Base-by-base conservation (phyloP, 768 basidiomycete genomes). In the Podaxis rugospora region DNA sequence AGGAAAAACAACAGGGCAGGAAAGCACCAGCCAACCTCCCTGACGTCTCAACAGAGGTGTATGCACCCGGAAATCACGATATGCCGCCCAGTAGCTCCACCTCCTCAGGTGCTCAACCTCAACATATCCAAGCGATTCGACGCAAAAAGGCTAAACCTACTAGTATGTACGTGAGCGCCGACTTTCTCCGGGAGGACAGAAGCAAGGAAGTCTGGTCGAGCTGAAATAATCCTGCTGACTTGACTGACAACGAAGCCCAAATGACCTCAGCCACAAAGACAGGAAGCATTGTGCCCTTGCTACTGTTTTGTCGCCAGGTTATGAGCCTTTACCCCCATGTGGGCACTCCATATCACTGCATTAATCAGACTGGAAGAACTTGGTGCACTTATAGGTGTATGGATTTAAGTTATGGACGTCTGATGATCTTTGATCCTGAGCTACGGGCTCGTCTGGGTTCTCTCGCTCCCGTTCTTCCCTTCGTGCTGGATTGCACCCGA, bases 311-410 rank as follows among this genome's bases (percentile, higher is more conserved):
- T 50, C 47, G 37, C 36, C 13, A 57, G 9, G 6, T 57, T 37
- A 57, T 57, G 56, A 37, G 56, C 56, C 16, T 46, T 46, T 60
- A 35, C 39, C 59, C 42, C 59, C 59, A 52, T 54, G 18, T 5
- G 42, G 42, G 18, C 13, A 44, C 10, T 47, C 32, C 52, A 54
- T 32, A 55, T 61, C 52, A 61, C 32, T 32, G 39, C 28, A 46
- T 59, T 52, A 32, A 52, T 53, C 50, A 60, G 40, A 36, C 37
- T 18, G 59, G 40, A 35, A 37, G 23, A 16, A 13, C 37, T 39
- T 40, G 23, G 57, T 37, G 47, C 21, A 57, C 21, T 37, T 49
- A 14, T 27, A 23, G 4, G 28, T 57, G n/a, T 32, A 28, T 57
- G 46, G 18, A 36, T 46, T 47, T 40, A 37, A 36, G 57, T 49